phyloP scores from a whole-genome alignment of 2,329 filamentous ascomycete species.

The Fusarium sp. region DNA sequence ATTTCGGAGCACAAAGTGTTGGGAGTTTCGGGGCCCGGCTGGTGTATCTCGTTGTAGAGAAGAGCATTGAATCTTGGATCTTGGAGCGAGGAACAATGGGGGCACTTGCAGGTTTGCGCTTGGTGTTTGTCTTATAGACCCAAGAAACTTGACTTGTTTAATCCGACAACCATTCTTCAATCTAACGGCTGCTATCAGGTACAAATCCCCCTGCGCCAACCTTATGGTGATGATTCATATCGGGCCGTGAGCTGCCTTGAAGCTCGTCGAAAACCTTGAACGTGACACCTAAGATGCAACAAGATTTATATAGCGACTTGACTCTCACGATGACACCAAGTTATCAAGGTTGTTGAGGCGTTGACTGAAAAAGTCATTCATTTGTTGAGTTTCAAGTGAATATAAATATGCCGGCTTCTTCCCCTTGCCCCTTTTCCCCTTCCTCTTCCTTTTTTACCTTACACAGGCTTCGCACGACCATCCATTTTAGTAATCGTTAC shows the following conservation, averaged over 20 bases:
- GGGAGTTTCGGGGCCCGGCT: conserved; percentile 34
- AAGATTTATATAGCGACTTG: background rate
- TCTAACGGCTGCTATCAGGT: background rate
- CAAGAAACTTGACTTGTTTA: conserved; percentile 9
- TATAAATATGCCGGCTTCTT: background rate
- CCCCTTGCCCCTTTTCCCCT: background rate
- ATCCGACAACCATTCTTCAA: conserved; percentile 16
- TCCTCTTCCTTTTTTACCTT: background rate
- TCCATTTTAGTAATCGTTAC: background rate
- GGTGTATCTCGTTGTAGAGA: conserved; percentile 26
- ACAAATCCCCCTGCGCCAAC: background rate
- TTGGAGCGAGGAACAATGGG: conserved; percentile 28
- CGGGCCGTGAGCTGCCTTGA: background rate
- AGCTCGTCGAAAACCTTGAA: background rate
- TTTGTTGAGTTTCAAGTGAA: background rate
- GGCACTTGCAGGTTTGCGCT: conserved; percentile 29
- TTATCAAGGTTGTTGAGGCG: background rate
- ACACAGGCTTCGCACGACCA: background rate
- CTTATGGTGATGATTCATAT: background rate
- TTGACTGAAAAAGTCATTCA: background rate
- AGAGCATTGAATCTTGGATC: conserved; percentile 14
- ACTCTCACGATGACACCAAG: background rate
- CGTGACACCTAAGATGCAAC: background rate
- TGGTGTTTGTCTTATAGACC: conserved; percentile 32
- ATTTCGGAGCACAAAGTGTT: conserved; percentile 23